Base-by-base conservation (phyloP, 2,329 filamentous ascomycete genomes). In the Leptographium wingfieldii region DNA sequence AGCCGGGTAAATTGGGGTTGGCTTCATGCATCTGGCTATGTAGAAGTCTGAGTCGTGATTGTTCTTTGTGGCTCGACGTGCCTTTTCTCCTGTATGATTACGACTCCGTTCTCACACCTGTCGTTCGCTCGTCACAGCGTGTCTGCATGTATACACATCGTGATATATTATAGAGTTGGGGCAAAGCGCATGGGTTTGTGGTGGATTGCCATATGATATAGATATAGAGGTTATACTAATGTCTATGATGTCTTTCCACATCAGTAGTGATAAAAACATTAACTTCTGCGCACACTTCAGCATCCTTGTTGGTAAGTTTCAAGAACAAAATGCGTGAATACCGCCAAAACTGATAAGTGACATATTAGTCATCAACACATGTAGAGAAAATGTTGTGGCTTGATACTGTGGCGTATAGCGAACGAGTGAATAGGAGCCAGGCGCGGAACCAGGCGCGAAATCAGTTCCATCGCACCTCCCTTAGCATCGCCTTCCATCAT, bases 81-180 rank as follows among this genome's bases (percentile, higher is more conserved):
- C 25, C 25, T 52, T 33, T 46, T 52, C 25, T 27, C 43, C 57
- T 59, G 52, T 49, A 49, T 54, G 11, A 35, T 46, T 55, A 59
- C 48, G 16, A 12, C 57, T 46, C 3, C 25, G n/a, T 54, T 5
- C 25, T 31, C 31, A 27, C 27, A 12, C 29, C 27, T 55, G 14
- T n/a, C 31, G 4, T 40, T 33, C 43, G 19, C 43, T 19, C 22
- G 29, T 25, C 19, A 38, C 22, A 4, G 56, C 51, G n/a, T 35
- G 25, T 46, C 38, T 33, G 43, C 57, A n/a, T 35, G 5, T 48
- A 16, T 31, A 33, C 33, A 29, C 38, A 51, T 29, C 54, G 62
- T 48, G 48, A 62, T 62, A 62, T 57, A 60, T 62, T 43, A 60
- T 62, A 64, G 59, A 64, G 56, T 61, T 60, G 62, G 62, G 31